Conservation (phyloP, 306 rosid species). For the Prunus kanzakura region DNA sequence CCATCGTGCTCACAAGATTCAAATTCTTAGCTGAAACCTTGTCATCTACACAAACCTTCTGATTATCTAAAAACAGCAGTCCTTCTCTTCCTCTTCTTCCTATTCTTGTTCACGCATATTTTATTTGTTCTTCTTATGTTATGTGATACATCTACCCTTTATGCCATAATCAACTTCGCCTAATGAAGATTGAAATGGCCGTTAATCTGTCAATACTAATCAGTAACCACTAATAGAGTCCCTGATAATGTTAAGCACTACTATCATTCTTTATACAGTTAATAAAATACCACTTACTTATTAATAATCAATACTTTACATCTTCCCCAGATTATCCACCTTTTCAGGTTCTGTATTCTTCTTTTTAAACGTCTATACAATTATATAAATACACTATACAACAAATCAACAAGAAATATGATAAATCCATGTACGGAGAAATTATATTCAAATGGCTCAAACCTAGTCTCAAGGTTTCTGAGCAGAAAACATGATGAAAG, state of each 20-base stretch:
- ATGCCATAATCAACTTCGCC: conserved; percentile 12
- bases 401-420: conserved; percentile 11
- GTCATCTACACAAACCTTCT: conserved; percentile 2
- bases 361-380: conserved; percentile 23
- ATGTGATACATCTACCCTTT: neutral
- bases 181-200: conserved; percentile 10
- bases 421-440: conserved; percentile 17
- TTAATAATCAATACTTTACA: conserved; percentile 25
- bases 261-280: conserved; percentile 9
- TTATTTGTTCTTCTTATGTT: conserved; percentile 2
- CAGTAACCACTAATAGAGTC: conserved; percentile 12
- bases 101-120: neutral
- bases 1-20: neutral
- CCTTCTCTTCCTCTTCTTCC: neutral
- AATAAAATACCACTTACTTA: conserved; percentile 15
- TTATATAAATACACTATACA: conserved; percentile 22
- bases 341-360: conserved; percentile 24
- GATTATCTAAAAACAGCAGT: neutral
- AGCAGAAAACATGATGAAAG: conserved; percentile 78
- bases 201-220: conserved; percentile 12
- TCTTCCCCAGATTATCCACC: conserved; percentile 21
- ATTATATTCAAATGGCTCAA: conserved; percentile 28
- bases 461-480: conserved; percentile 55
- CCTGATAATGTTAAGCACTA: conserved; percentile 5
- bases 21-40: conserved; percentile 2